Percentiles rank a stretch among this genome's conserved stretches.
phyloP scores from a whole-genome alignment of 2,329 filamentous ascomycete species.

The Aspergillus pseudonomiae region DNA sequence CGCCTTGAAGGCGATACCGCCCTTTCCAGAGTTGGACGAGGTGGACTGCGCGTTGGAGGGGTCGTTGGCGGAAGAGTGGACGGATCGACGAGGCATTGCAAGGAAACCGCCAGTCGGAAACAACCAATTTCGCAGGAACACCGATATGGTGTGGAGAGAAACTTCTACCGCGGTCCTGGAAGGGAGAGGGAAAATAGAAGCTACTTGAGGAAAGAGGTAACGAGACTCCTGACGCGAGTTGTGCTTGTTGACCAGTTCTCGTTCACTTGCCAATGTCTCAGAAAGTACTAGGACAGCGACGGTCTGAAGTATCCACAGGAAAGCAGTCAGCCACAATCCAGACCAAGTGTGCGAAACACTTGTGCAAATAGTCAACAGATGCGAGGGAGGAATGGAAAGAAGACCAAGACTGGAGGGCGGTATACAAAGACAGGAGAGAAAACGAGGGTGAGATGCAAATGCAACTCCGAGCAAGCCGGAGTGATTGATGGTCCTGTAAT shows the following conservation, averaged over 20 bases:
- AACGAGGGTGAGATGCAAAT: not conserved
- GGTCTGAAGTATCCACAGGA: not conserved
- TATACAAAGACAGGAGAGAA: slow-evolving; percentile 6
- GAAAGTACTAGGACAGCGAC: not conserved
- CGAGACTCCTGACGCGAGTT: not conserved
- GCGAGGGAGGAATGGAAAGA: slow-evolving; percentile 2
- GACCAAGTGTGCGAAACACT: not conserved
- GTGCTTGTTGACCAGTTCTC: not conserved
- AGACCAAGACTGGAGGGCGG: slow-evolving; percentile 10
- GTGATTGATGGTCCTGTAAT: slow-evolving; percentile 8
- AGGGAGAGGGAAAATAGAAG: not conserved
- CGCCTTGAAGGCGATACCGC: slow-evolving; percentile 51
- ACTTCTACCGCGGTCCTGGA: not conserved
- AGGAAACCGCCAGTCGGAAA: slow-evolving; percentile 25
- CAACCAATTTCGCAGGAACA: slow-evolving; percentile 17
- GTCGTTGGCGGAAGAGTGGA: slow-evolving; percentile 59
- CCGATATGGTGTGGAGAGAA: slow-evolving; percentile 12
- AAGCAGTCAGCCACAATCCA: not conserved
- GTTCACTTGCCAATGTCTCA: not conserved
- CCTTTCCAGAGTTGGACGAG: slow-evolving; percentile 58
- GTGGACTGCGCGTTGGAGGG: slow-evolving; percentile 53
- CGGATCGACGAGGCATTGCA: slow-evolving; percentile 66
- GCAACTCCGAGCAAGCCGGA: slow-evolving; percentile 5
- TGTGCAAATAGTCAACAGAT: not conserved
- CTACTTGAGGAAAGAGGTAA: not conserved